Percentiles rank a stretch among this genome's conserved stretches.
phyloP scores from a whole-genome alignment of 257 asterid genomes.

The Rhazya stricta region DNA sequence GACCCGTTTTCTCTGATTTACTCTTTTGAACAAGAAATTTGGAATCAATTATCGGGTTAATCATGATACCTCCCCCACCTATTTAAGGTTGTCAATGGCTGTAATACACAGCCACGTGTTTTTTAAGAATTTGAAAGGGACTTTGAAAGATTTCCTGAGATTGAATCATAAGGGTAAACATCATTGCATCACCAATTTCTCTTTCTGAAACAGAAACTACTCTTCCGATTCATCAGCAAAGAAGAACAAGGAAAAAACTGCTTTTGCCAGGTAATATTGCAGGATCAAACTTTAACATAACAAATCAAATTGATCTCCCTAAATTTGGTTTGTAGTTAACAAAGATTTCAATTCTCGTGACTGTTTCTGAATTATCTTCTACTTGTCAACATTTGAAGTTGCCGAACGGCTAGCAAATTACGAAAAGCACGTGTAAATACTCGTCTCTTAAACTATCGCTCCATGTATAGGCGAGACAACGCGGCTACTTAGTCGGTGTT shows the following conservation, averaged over 20 bases:
- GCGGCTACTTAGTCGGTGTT: background rate
- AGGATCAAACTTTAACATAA: background rate
- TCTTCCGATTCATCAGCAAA: background rate
- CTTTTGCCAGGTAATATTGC: background rate
- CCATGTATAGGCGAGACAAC: no score
- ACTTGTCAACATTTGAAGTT: background rate
- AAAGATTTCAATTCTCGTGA: background rate
- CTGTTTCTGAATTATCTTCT: background rate
- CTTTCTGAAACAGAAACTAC: background rate
- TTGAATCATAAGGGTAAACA: constrained; percentile 6
- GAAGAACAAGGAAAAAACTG: background rate
- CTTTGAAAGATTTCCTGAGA: background rate
- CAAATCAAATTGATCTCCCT: background rate
- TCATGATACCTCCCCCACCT: constrained; percentile 11
- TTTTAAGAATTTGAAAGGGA: background rate
- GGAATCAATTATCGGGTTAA: background rate
- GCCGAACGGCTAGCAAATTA: background rate
- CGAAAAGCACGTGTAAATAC: no score
- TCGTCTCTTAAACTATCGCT: no score
- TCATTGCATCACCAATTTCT: background rate
- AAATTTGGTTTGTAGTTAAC: background rate
- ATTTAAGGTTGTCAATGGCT: constrained; percentile 14
- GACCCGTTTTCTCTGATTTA: background rate
- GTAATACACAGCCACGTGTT: background rate
- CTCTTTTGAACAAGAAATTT: background rate